Evolutionary conservation across 148 eudicot species (phyloP).

Genomic region (Amaranthus hypochondriacus): DNA sequence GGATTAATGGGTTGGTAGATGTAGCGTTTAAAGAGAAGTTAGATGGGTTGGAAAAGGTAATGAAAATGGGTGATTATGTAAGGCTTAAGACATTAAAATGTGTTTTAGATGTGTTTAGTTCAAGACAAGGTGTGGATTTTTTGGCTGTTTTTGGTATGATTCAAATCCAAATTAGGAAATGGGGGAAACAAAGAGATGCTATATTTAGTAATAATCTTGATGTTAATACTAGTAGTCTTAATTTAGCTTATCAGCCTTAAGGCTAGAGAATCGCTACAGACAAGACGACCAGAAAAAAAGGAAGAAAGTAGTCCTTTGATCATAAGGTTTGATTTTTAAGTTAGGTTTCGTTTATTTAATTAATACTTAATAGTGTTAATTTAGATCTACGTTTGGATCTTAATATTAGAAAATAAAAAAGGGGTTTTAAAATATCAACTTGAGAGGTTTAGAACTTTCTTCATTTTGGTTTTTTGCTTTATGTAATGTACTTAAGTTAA

Average conservation of each 20-base stretch:
- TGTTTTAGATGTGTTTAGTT: constrained; percentile 34
- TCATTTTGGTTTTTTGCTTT: too few relatives aligned
- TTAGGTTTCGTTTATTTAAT: too few relatives aligned
- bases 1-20: constrained; percentile 30
- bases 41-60: constrained; percentile 27
- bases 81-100: constrained; percentile 28
- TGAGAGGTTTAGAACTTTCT: too few relatives aligned
- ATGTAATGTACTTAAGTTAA: too few relatives aligned
- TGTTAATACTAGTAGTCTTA: not conserved
- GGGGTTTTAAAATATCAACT: too few relatives aligned
- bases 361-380: too few relatives aligned
- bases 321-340: too few relatives aligned
- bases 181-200: constrained; percentile 29
- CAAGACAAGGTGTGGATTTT: constrained; percentile 44
- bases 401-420: too few relatives aligned
- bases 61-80: constrained; percentile 29
- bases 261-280: not conserved
- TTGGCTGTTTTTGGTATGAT: constrained; percentile 46
- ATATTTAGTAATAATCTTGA: not conserved
- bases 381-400: too few relatives aligned
- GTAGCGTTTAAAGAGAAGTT: constrained; percentile 42
- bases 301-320: too few relatives aligned
- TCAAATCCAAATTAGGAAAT: constrained; percentile 42
- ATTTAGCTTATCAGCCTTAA: not conserved
- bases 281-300: not conserved